Evolutionary conservation across 2,329 filamentous ascomycete genomes (phyloP), one percentile per base, ranked within the genome.

Genomic region (Aspergillus sp.): DNA sequence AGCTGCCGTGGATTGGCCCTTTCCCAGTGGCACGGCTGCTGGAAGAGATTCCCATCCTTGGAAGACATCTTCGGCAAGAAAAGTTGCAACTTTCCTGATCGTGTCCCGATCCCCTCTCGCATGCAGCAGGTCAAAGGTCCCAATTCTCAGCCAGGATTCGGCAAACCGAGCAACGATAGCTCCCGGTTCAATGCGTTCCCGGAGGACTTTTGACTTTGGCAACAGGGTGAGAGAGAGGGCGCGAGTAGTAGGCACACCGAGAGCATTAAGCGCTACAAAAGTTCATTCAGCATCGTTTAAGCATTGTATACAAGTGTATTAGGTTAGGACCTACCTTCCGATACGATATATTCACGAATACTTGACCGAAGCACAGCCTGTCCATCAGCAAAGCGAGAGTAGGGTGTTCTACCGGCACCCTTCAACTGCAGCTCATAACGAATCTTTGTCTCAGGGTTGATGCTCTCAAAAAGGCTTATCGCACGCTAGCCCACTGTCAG

Each of bases 351-450:
- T 71, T 98, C 93, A 51, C 93, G 81, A 57, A 98, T 95, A 62
- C 89, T 95, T 23, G 88, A 95, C 51, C 93, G 77, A 45, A 98
- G 74, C 2, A 98, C 93, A 1, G 93, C 93, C 65, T 93, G 91
- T 25, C 93, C 93, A 65, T 98, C 93, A 20, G 93, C 93, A 58
- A 98, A 98, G 3, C 93, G 85, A 35, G 88, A 95, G 71, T 98
- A 98, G 0, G 93, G 93, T 3, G 93, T 98, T 60, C 85, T 74
- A 4, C 93, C 93, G 13, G 93, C 93, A 20, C 93, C 93, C 68
- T 98, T 98, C 51, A 98, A 76, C 68, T 97, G 93, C 39, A 97
- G 66, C 68, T 98, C 93, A 64, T 95, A 96, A 22, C 88, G 80
- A 32, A 73, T 76, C n/a, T 80, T 79, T 0, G 86, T 86, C 1